A percentile compares a stretch with the other conserved stretches of the same genome.
These are phyloP conservation scores for Rhizopus stolonifer DNA, from an alignment of 371 early-diverging fungal species.

Conservation along the genomic window DNA sequence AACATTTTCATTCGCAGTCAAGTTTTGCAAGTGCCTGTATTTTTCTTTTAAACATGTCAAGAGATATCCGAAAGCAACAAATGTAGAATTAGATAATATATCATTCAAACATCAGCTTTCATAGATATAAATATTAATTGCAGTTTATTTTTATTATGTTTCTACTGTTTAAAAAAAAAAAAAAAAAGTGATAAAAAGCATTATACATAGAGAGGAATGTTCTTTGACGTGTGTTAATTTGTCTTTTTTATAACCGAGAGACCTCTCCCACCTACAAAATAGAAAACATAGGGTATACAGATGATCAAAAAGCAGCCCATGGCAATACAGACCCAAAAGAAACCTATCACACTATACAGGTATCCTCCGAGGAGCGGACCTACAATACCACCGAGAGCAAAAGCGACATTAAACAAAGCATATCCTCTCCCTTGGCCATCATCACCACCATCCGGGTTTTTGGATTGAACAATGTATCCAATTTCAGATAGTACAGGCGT, in stretches of 20 bases:
- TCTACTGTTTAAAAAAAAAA: too few relatives aligned
- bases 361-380: conserved; percentile 22
- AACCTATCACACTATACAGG: conserved; percentile 17
- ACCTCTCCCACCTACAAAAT: conserved; percentile 25
- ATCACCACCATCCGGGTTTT: conserved; percentile 33
- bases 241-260: conserved; percentile 2
- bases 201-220: too few relatives aligned
- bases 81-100: too few relatives aligned
- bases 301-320: conserved; percentile 22
- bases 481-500: conserved; percentile 51
- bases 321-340: conserved; percentile 22
- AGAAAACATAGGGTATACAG: conserved; percentile 29
- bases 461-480: conserved; percentile 37
- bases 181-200: too few relatives aligned
- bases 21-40: conserved; percentile 75
- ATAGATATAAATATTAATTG: too few relatives aligned
- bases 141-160: too few relatives aligned
- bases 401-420: conserved; percentile 55
- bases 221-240: background rate
- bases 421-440: conserved; percentile 47
- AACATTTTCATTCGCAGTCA: conserved; percentile 83
- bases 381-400: conserved; percentile 36
- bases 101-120: too few relatives aligned
- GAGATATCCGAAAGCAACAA: conserved; percentile 94
- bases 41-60: conserved; percentile 91